Evolutionary conservation across 805 yeast genomes (phyloP).

Genomic region (Monosporozyma unispora): DNA sequence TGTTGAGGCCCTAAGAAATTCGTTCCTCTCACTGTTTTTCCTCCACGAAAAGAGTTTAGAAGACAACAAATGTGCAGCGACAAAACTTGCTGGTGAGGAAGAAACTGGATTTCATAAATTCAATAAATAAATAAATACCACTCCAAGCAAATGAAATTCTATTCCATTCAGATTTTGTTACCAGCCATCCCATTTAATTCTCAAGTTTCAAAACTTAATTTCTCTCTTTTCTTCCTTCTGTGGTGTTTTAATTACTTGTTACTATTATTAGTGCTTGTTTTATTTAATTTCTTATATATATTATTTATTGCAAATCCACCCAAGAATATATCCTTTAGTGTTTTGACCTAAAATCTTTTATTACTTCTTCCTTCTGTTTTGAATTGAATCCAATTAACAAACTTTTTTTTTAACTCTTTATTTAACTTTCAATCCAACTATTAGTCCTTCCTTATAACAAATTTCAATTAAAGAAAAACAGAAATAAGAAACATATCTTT

Average conservation of each 20-base stretch:
- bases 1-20: too few species aligned
- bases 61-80: too few species aligned
- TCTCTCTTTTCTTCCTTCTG: too few species aligned
- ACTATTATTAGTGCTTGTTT: neutral
- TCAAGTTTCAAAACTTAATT: too few species aligned
- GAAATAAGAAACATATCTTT: neutral
- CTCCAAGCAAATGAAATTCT: too few species aligned
- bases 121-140: too few species aligned
- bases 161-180: too few species aligned
- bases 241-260: neutral
- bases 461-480: neutral
- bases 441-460: neutral
- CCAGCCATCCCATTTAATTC: too few species aligned
- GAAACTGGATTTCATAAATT: too few species aligned
- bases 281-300: neutral
- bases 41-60: too few species aligned
- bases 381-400: neutral
- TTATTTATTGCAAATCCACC: neutral
- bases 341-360: neutral
- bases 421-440: constrained; percentile 2
- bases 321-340: neutral
- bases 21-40: too few species aligned
- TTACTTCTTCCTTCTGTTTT: neutral
- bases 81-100: too few species aligned
- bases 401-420: neutral